Percentiles rank a stretch among this genome's conserved stretches.
phyloP scores from a whole-genome alignment of 805 yeast genomes.

The Yamadazyma sp. region DNA sequence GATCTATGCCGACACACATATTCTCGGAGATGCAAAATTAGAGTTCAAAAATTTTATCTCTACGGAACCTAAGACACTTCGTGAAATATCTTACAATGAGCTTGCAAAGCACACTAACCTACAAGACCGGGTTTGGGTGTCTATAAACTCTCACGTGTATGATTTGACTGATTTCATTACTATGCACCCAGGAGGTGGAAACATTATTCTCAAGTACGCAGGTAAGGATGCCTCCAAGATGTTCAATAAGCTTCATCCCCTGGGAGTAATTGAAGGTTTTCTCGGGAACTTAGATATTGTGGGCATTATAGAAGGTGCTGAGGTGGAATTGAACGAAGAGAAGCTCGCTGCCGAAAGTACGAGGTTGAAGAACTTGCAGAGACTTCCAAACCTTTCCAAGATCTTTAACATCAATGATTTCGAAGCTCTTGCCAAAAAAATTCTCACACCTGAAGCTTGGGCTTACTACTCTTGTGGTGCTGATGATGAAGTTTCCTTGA shows the following conservation, averaged over 20 bases:
- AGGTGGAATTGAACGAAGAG: neutral
- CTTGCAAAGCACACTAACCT: constrained; percentile 15
- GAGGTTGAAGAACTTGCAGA: constrained; percentile 5
- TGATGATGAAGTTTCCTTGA: constrained; percentile 80
- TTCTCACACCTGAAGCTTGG: constrained; percentile 32
- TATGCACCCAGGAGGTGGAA: constrained; percentile 73
- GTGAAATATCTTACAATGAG: constrained; percentile 13
- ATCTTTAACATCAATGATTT: constrained; percentile 38
- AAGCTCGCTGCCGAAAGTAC: neutral
- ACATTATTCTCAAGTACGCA: constrained; percentile 52
- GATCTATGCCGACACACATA: neutral
- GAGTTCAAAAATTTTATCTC: too few relatives aligned
- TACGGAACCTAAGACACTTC: too few relatives aligned
- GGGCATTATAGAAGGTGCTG: constrained; percentile 1
- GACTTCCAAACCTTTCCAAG: constrained; percentile 29
- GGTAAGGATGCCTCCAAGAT: constrained; percentile 63
- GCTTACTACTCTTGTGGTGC: constrained; percentile 57
- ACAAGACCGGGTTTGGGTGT: constrained; percentile 30
- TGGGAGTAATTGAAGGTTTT: constrained; percentile 20
- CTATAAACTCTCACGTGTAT: constrained; percentile 63
- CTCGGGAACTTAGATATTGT: constrained; percentile 9
- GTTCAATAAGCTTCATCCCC: constrained; percentile 42
- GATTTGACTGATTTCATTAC: constrained; percentile 73
- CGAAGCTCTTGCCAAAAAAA: constrained; percentile 35
- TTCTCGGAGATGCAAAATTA: neutral